phyloP scores from a whole-genome alignment of 225 moss, liverwort and hornwort genomes.

The Takakia lepidozioides region DNA sequence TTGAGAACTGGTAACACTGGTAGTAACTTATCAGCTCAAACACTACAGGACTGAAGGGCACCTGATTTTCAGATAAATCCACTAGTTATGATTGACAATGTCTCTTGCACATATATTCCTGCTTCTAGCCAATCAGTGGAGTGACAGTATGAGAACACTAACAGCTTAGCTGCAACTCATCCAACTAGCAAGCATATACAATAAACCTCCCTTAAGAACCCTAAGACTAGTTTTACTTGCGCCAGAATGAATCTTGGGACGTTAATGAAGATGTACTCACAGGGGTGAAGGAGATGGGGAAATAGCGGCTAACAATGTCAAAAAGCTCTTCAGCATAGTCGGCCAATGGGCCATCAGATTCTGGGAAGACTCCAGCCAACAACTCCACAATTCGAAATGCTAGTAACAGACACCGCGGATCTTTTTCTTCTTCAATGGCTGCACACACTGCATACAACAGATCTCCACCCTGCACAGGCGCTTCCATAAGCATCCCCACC shows the following conservation, averaged over 20 bases:
- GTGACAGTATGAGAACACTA: no score
- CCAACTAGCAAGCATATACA: neutral
- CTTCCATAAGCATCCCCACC: constrained; percentile 1
- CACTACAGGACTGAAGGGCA: no score
- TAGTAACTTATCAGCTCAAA: no score
- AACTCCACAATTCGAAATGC: constrained; percentile 57
- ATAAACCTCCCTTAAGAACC: neutral
- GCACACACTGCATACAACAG: constrained; percentile 58
- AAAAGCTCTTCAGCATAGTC: constrained; percentile 56
- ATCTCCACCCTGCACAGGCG: constrained; percentile 55
- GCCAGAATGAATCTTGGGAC: no score
- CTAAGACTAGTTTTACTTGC: no score
- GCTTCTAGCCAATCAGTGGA: no score
- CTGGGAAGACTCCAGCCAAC: constrained; percentile 50
- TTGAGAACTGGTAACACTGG: no score
- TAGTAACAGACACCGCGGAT: constrained; percentile 64
- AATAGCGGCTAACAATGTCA: constrained; percentile 66
- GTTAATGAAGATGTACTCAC: no score
- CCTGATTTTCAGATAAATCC: no score
- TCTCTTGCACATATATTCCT: no score
- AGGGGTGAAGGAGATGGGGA: constrained; percentile 68
- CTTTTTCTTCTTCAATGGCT: constrained; percentile 77
- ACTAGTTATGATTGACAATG: no score
- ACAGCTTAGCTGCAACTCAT: no score
- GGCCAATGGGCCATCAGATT: constrained; percentile 53